A percentile compares a stretch with the other conserved stretches of the same genome.
Evolutionary conservation across 1,284 basidiomycete species (phyloP).

Genomic region (Apiotrichum brassicae): DNA sequence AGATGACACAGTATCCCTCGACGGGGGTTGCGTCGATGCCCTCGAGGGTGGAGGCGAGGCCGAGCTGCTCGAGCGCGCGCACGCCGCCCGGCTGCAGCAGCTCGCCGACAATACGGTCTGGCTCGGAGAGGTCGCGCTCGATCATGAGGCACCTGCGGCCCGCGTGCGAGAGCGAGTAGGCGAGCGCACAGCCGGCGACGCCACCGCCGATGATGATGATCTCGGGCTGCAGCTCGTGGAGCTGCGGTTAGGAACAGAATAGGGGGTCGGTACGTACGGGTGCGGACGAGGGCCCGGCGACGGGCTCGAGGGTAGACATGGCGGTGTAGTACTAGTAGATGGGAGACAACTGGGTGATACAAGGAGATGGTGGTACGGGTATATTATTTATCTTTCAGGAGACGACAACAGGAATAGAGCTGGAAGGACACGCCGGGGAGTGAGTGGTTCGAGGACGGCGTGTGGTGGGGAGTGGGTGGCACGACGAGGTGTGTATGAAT

Average conservation of each 20-base stretch:
- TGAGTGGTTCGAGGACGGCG: too few species aligned
- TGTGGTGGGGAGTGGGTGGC: too few species aligned
- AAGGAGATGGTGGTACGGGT: too few species aligned
- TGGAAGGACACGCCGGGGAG: too few species aligned
- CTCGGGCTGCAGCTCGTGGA: conserved; percentile 35
- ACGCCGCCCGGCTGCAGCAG: conserved; percentile 92
- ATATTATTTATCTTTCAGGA: too few species aligned
- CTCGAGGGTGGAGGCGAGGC: conserved; percentile 63
- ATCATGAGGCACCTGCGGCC: conserved; percentile 63
- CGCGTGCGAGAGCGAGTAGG: conserved; percentile 45
- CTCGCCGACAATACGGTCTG: conserved; percentile 96
- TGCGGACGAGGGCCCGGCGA: background rate
- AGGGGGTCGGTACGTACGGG: background rate
- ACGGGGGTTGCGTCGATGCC: conserved; percentile 81
- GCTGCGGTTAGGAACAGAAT: conserved; percentile 5
- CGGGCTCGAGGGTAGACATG: background rate
- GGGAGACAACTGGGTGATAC: too few species aligned
- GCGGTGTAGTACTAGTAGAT: background rate
- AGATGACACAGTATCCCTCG: conserved; percentile 81
- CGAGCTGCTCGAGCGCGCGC: conserved; percentile 66
- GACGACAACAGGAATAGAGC: too few species aligned
- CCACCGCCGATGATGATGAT: conserved; percentile 82
- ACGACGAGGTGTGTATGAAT: too few species aligned
- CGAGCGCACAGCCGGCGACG: conserved; percentile 70
- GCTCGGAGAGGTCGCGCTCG: conserved; percentile 82